Conservation (phyloP, 1,139 yeast species). For the Magnusiomyces sp. region DNA sequence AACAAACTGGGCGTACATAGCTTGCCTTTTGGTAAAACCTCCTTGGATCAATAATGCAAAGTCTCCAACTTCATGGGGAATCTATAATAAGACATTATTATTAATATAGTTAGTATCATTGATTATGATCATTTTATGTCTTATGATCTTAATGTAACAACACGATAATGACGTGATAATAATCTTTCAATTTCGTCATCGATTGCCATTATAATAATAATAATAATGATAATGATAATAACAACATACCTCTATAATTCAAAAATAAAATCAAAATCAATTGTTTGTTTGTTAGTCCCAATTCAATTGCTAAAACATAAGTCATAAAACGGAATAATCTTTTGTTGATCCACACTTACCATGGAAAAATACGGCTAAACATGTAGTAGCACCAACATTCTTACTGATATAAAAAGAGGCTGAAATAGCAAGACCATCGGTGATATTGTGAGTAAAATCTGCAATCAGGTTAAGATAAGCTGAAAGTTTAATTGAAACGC, state of each 20-base stretch:
- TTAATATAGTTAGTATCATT: too few relatives aligned
- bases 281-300: too few relatives aligned
- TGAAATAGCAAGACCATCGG: constrained; percentile 63
- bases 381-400: constrained; percentile 52
- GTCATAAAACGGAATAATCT: too few relatives aligned
- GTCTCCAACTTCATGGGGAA: constrained; percentile 71
- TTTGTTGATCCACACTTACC: constrained; percentile 25
- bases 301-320: too few relatives aligned
- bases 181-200: too few relatives aligned
- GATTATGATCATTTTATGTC: too few relatives aligned
- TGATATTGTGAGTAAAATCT: constrained; percentile 58
- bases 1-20: constrained; percentile 52
- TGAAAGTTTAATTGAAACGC: constrained; percentile 33
- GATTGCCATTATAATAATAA: too few relatives aligned
- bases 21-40: constrained; percentile 53
- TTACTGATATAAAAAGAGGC: constrained; percentile 53
- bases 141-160: too few relatives aligned
- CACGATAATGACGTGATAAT: not conserved
- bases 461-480: constrained; percentile 56
- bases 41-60: constrained; percentile 58
- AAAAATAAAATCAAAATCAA: too few relatives aligned
- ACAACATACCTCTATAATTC: too few relatives aligned
- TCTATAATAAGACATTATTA: constrained; percentile 26
- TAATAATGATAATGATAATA: too few relatives aligned
- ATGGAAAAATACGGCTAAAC: constrained; percentile 58